phyloP scores from a whole-genome alignment of 2,329 filamentous ascomycete genomes.

The Monosporascus sp. region DNA sequence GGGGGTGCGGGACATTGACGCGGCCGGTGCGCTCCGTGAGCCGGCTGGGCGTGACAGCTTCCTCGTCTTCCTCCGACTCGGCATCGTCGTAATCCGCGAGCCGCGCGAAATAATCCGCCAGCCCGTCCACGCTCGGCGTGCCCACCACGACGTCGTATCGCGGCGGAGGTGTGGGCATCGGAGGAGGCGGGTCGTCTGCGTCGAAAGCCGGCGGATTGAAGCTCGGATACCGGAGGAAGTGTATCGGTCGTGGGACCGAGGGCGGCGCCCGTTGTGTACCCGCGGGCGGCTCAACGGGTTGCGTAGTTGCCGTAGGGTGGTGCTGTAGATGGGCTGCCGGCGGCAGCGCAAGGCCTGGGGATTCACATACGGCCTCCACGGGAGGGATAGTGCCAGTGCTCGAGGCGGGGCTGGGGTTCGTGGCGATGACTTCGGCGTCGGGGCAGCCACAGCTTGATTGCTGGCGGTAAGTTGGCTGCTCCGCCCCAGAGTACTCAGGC shows the following conservation, averaged over 20 bases:
- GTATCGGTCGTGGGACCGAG: conserved; percentile 71
- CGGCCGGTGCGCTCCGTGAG: conserved; percentile 47
- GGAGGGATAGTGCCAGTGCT: conserved; percentile 45
- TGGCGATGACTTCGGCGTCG: conserved; percentile 39
- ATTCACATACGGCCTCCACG: conserved; percentile 27
- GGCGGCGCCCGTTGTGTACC: conserved; percentile 39
- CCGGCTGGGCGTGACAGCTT: conserved; percentile 27
- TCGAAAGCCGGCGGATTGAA: conserved; percentile 87
- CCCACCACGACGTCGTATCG: conserved; percentile 77
- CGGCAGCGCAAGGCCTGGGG: conserved; percentile 38
- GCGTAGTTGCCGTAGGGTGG: conserved; percentile 16
- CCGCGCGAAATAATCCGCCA: conserved; percentile 84
- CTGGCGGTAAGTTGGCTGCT: conserved; percentile 45
- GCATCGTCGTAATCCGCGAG: conserved; percentile 63
- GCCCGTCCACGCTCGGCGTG: conserved; percentile 57
- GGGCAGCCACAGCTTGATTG: conserved; percentile 51
- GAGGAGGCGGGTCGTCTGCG: conserved; percentile 70
- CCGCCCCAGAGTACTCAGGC: conserved; percentile 64
- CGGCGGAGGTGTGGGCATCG: conserved; percentile 68
- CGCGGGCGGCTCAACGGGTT: conserved; percentile 20
- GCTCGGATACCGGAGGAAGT: conserved; percentile 75
- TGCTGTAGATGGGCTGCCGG: conserved; percentile 52
- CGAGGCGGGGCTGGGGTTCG: conserved; percentile 64
- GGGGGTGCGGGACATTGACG: conserved; percentile 53
- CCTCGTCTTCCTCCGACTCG: conserved; percentile 28